Conservation (phyloP, 2,329 filamentous ascomycete species). For the Rutstroemia sydowiana region DNA sequence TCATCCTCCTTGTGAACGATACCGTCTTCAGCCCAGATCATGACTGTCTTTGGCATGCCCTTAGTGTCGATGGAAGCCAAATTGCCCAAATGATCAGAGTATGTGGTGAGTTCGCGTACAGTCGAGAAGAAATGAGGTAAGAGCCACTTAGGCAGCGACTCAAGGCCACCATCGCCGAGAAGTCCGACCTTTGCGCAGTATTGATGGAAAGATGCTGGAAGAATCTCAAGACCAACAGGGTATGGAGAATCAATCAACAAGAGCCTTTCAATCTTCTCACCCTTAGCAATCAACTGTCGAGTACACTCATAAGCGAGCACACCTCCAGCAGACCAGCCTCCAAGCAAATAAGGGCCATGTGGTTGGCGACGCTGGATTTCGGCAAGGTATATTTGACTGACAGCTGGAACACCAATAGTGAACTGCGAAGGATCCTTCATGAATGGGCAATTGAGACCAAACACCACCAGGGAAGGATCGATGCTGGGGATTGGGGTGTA, state of each 20-base stretch:
- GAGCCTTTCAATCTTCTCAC: constrained; percentile 50
- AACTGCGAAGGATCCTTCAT: constrained; percentile 61
- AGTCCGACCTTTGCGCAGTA: constrained; percentile 68
- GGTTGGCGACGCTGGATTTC: constrained; percentile 67
- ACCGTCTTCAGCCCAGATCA: constrained; percentile 66
- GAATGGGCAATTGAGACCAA: constrained; percentile 60
- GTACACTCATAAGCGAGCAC: constrained; percentile 63
- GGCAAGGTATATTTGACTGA: constrained; percentile 55
- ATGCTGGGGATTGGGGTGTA: constrained; percentile 30
- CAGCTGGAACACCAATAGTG: constrained; percentile 56
- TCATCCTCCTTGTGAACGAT: constrained; percentile 56
- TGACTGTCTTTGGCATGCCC: constrained; percentile 51
- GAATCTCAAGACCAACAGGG: constrained; percentile 58
- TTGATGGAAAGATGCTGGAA: constrained; percentile 42
- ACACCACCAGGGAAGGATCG: constrained; percentile 38
- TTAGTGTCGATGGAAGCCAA: constrained; percentile 45
- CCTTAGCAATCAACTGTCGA: constrained; percentile 47
- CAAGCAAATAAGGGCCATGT: constrained; percentile 56
- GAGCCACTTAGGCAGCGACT: constrained; percentile 54
- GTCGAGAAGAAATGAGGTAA: constrained; percentile 61
- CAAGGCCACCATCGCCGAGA: constrained; percentile 44
- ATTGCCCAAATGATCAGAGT: constrained; percentile 60
- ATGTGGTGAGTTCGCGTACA: constrained; percentile 45
- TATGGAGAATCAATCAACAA: constrained; percentile 60
- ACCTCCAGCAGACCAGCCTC: constrained; percentile 69